Conservation (phyloP, 1,139 yeast species). For the Hemisphaericaspora subhashii region DNA sequence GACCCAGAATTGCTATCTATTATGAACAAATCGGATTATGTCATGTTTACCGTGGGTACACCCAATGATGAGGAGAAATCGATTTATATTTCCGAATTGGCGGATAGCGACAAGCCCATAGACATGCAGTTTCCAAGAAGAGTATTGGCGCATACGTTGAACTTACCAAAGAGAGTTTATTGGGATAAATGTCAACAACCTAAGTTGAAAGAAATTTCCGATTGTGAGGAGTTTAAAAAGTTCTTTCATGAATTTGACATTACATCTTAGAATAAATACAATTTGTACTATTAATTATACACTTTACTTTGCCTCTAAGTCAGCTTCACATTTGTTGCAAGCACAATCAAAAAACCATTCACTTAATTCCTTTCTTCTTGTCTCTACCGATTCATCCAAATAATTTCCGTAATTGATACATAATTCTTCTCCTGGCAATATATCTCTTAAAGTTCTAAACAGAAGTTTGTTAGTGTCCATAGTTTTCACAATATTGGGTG, state of each 20-base stretch:
- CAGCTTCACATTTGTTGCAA: slow-evolving; percentile 45
- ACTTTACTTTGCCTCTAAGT: slow-evolving; percentile 1
- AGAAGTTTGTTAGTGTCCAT: slow-evolving; percentile 22
- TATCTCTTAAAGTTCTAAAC: slow-evolving; percentile 28
- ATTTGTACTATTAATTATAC: neutral
- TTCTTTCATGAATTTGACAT: slow-evolving; percentile 50
- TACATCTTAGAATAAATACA: slow-evolving; percentile 18
- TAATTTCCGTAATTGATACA: slow-evolving; percentile 65
- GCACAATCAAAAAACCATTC: slow-evolving; percentile 67
- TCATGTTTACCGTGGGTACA: slow-evolving; percentile 36
- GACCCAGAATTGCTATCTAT: slow-evolving; percentile 24
- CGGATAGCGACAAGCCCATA: slow-evolving; percentile 29
- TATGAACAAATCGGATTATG: slow-evolving; percentile 38
- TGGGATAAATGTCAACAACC: slow-evolving; percentile 78
- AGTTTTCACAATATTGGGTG: slow-evolving; percentile 44
- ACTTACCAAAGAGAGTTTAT: slow-evolving; percentile 57
- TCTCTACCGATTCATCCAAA: slow-evolving; percentile 37
- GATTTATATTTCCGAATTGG: slow-evolving; percentile 26
- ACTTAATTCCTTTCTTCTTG: slow-evolving; percentile 44
- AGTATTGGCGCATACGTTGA: slow-evolving; percentile 62
- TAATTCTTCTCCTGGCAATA: slow-evolving; percentile 49
- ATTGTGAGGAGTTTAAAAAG: slow-evolving; percentile 58
- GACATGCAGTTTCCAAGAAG: slow-evolving; percentile 82
- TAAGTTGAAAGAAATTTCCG: slow-evolving; percentile 55
- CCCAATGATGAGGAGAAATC: slow-evolving; percentile 16